A percentile compares a stretch with the other conserved stretches of the same genome.
Conservation (phyloP, 177 flowering plant genomes). For the Vitis hybrid region DNA sequence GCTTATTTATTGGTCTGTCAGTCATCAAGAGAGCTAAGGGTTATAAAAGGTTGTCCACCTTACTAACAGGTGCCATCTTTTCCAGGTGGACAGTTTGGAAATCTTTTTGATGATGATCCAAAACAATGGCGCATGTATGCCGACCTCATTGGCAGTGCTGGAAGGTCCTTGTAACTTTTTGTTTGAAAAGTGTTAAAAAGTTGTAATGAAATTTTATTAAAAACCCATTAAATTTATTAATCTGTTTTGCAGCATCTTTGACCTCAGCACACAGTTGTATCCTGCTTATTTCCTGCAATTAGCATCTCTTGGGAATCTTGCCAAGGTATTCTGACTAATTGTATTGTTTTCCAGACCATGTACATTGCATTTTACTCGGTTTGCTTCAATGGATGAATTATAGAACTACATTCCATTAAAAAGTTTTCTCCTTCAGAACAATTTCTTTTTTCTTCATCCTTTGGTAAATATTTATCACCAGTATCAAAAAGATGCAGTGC, state of each 20-base stretch:
- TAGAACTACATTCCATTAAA: not conserved
- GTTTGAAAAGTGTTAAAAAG: constrained; percentile 4
- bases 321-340: constrained; percentile 57
- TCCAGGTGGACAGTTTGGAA: constrained; percentile 91
- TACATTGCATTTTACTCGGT: not conserved
- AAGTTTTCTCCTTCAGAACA: not conserved
- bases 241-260: constrained; percentile 76
- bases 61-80: constrained; percentile 22
- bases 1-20: constrained; percentile 80
- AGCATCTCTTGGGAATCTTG: constrained; percentile 91
- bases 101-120: constrained; percentile 92
- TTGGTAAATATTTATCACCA: not conserved
- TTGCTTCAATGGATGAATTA: not conserved
- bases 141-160: constrained; percentile 95
- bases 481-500: not conserved
- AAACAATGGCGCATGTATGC: constrained; percentile 99
- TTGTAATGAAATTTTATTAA: not conserved
- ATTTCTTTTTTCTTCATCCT: not conserved
- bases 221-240: constrained; percentile 4
- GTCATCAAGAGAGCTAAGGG: constrained; percentile 8
- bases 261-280: constrained; percentile 74
- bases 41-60: constrained; percentile 10
- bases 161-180: constrained; percentile 53
- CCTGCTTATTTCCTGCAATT: constrained; percentile 82
- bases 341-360: not conserved